Evolutionary conservation across 257 asterid species (phyloP).

Genomic region (Fraxinus cuspidata): DNA sequence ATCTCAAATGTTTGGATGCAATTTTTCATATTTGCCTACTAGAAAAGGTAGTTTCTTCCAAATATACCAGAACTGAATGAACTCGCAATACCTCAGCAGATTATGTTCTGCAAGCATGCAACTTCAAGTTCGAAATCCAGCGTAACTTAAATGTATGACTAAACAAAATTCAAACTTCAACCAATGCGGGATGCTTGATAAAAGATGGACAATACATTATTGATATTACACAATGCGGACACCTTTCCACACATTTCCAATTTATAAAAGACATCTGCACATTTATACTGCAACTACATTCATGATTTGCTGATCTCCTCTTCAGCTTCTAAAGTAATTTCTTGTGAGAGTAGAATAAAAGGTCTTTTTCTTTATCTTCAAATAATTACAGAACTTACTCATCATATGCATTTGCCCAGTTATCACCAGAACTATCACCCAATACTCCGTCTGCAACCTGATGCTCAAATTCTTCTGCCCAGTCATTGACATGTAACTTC

Average conservation of each 20-base stretch:
- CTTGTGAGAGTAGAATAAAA: neutral
- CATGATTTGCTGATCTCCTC: neutral
- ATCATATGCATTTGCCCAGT: slow-evolving; percentile 91
- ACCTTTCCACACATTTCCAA: neutral
- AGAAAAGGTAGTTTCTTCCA: neutral
- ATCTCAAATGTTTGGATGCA: neutral
- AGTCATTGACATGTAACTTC: slow-evolving; percentile 80
- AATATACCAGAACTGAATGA: neutral
- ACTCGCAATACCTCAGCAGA: neutral
- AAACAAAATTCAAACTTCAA: neutral
- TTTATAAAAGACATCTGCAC: neutral
- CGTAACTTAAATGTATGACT: neutral
- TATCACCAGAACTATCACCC: slow-evolving; percentile 77
- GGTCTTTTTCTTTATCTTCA: slow-evolving; percentile 5
- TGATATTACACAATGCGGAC: neutral
- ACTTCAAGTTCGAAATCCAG: neutral
- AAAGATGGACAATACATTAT: too few relatives aligned
- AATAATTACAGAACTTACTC: slow-evolving; percentile 61
- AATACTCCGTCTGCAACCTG: slow-evolving; percentile 84
- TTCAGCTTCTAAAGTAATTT: neutral
- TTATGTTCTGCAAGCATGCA: neutral
- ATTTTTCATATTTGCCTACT: neutral
- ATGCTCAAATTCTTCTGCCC: slow-evolving; percentile 93
- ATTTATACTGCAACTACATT: neutral
- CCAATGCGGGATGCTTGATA: neutral